Evolutionary conservation across 768 basidiomycete genomes (phyloP), one percentile per base, ranked within the genome.

Genomic region (Hypholoma fasciculare): DNA sequence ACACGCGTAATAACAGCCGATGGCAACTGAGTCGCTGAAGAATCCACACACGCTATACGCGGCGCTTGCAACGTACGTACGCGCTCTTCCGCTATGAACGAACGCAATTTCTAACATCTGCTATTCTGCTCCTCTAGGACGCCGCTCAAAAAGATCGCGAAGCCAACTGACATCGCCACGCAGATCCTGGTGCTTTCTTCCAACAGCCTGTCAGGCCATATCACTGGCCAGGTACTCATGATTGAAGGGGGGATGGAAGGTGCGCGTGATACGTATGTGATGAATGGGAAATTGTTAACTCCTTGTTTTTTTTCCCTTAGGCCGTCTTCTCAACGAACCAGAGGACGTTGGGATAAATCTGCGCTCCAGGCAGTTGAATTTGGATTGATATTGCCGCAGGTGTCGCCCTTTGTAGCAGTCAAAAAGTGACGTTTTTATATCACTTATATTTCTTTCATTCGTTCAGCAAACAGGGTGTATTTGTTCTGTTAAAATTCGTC

Each of bases 211-310:
- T 90, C 88, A 0, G 88, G 89, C 0, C 89, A 91, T 64, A 78
- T 91, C 16, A 82, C 85, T 1, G 89, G 89, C 0, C 82, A 89
- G 63, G 81, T 86, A 6, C 65, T 89, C 27, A 88, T 89, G 84
- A 78, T 90, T 6, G 81, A 83, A 47, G 90, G 89, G 2, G 90
- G 90, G 2, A 90, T 90, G 89, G 90, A 92, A 78, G 90, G 90
- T 74, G 39, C 67, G 57, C 63, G 39, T n/a, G 5, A 23, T 23
- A 5, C 38, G 44, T 34, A 40, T 4, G 46, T 26, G 12, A n/a
- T 52, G 6, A 12, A 26, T 53, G 16, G 50, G 36, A 61, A 46
- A 19, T 54, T 13, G 27, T 38, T 30, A 16, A 44, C 13, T 43
- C 38, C 48, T 42, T 20, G 37, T 44, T 17, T 39, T 1, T 44